phyloP scores from a whole-genome alignment of 2,329 filamentous ascomycete species.

The Colletotrichum orbiculare region DNA sequence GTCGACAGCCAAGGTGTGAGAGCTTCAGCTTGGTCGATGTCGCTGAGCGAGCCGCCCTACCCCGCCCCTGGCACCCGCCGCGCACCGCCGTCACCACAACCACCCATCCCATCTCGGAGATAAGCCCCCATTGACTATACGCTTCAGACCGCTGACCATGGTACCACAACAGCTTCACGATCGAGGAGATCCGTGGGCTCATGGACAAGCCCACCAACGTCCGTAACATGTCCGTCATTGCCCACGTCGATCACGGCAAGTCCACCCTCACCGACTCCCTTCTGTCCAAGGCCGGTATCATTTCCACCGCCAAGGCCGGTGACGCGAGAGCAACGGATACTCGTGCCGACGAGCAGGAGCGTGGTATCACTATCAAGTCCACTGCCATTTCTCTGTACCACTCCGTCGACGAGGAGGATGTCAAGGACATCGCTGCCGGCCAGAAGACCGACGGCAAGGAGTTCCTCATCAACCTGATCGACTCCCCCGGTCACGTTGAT shows the following conservation, averaged over 20 bases:
- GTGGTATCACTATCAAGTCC: conserved; percentile 99
- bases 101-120: conserved; percentile 44
- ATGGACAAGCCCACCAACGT: conserved; percentile 85
- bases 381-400: conserved; percentile 99
- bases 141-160: conserved; percentile 58
- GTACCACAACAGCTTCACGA: conserved; percentile 85
- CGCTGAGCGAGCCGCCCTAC: conserved; percentile 16
- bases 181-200: conserved; percentile 86
- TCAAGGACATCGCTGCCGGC: conserved; percentile 88
- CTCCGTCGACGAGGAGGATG: conserved; percentile 83
- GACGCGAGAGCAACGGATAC: conserved; percentile 97
- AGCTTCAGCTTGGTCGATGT: conserved; percentile 14
- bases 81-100: conserved; percentile 3
- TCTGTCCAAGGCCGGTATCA: conserved; percentile 99
- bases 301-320: conserved; percentile 97
- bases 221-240: conserved; percentile 99
- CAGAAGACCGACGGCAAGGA: conserved; percentile 90
- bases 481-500: conserved; percentile 99
- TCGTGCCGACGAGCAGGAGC: conserved; percentile 96
- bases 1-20: not conserved
- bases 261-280: conserved; percentile 99
- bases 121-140: conserved; percentile 43
- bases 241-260: conserved; percentile 99
- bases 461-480: conserved; percentile 99
- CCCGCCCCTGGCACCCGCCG: conserved; percentile 9